Evolutionary conservation across 2,329 filamentous ascomycete species (phyloP), one percentile per base, ranked within the genome.

Genomic region (Daldinia sp.): DNA sequence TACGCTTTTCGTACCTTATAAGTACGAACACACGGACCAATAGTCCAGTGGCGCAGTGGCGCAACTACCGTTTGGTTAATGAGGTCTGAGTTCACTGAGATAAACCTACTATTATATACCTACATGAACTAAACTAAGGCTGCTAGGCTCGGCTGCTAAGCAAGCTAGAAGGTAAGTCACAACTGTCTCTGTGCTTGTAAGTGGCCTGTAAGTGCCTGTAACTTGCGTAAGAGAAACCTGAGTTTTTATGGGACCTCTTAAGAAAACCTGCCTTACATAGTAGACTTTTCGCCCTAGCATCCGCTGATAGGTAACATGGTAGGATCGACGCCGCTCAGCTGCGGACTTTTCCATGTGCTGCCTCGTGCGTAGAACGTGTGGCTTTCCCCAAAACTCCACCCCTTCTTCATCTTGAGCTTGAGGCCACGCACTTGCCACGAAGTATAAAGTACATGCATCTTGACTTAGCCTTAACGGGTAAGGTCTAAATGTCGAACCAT

Each of bases 271-370:
- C 33, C n/a, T 54, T 37, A n/a, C n/a, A n/a, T n/a, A n/a, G n/a
- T n/a, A 37, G 35, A 41, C 35, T 41, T 55, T 44, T 55, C 42
- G 42, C 28, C 58, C 63, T 56, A 33, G 35, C 35, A 37, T 4
- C 35, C 12, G 35, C 30, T 64, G 60, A 67, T 63, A 46, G 39
- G 55, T 48, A 65, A 60, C 54, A 63, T 69, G 42, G 42, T 44
- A 66, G 63, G 63, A 69, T 66, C 63, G 53, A 28, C 58, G 41
- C 48, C 50, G 58, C 59, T 69, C 63, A 69, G 64, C 67, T 70
- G 68, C 64, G 65, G 61, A 63, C 58, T 59, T 58, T 64, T 50
- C 62, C 57, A 62, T 64, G 61, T 70, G 64, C 60, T 62, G 55
- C 62, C 62, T 55, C 63, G 67, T 69, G 59, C 55, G 46, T 65